Evolutionary conservation across 371 early-diverging fungal genomes (phyloP).

Genomic region (Smittium culicis): DNA sequence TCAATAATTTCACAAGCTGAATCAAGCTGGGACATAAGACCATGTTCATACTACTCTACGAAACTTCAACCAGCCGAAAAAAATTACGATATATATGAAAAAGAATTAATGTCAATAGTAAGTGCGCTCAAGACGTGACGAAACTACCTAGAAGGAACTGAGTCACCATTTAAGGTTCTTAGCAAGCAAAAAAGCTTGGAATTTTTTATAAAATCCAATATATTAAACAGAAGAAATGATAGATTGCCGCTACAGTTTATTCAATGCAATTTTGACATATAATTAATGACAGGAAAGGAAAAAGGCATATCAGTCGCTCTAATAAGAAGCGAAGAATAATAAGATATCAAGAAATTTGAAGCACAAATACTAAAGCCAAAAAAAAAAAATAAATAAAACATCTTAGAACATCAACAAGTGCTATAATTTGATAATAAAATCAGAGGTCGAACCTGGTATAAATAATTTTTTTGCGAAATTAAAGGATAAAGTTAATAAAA

Average conservation of each 20-base stretch:
- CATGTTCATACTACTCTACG: constrained; percentile 1
- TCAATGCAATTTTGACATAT: constrained; percentile 11
- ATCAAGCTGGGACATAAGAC: neutral
- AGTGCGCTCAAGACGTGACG: neutral
- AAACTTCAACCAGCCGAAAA: constrained; percentile 8
- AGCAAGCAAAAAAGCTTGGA: constrained; percentile 8
- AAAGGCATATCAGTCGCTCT: constrained; percentile 13
- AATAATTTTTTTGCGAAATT: neutral
- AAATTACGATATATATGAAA: constrained; percentile 10
- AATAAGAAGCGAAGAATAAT: constrained; percentile 2
- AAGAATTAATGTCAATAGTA: constrained; percentile 10
- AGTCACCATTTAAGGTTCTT: neutral
- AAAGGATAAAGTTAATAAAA: neutral
- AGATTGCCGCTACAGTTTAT: neutral
- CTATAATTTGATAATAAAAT: neutral
- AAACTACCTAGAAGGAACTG: constrained; percentile 8
- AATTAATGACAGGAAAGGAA: constrained; percentile 5
- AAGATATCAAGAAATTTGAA: neutral
- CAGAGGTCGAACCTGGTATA: neutral
- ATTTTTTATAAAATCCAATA: constrained; percentile 3
- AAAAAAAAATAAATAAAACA: no score
- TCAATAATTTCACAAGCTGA: constrained; percentile 9
- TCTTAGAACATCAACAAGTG: no score
- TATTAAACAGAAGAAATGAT: constrained; percentile 2
- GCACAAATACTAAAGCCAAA: no score